Conservation (phyloP, 768 basidiomycete genomes). For the Peribolospora kevripleyi region DNA sequence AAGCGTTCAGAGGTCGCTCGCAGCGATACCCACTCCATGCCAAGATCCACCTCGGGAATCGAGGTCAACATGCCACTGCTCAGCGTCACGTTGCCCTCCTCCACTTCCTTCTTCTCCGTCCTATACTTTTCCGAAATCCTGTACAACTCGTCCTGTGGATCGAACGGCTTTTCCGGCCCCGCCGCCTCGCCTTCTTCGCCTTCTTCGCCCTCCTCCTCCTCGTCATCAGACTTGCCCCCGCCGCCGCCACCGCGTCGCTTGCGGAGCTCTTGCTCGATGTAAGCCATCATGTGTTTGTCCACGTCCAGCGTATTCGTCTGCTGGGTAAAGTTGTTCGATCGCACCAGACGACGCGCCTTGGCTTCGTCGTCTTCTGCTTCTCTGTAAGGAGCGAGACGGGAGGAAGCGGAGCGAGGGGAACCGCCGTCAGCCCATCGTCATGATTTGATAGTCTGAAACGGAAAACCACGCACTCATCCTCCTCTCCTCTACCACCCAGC, state of each 20-base stretch:
- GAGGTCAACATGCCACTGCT: slow-evolving; percentile 88
- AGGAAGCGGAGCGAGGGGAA: not conserved
- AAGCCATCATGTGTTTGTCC: slow-evolving; percentile 99
- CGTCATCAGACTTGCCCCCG: slow-evolving; percentile 26
- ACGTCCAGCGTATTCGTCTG: slow-evolving; percentile 90
- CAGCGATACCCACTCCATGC: slow-evolving; percentile 62
- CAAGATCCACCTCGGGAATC: slow-evolving; percentile 92
- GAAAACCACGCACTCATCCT: slow-evolving; percentile 32
- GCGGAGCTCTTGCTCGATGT: slow-evolving; percentile 81
- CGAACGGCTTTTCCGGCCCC: slow-evolving; percentile 17
- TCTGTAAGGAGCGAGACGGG: slow-evolving; percentile 24
- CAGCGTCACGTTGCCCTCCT: slow-evolving; percentile 83
- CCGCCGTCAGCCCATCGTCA: slow-evolving; percentile 1
- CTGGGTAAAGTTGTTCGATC: slow-evolving; percentile 83
- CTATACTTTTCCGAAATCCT: slow-evolving; percentile 33
- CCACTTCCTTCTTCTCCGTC: slow-evolving; percentile 25
- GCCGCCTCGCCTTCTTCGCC: slow-evolving; percentile 14
- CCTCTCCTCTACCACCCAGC: slow-evolving; percentile 19
- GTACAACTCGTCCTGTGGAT: slow-evolving; percentile 59
- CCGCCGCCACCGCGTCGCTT: slow-evolving; percentile 29
- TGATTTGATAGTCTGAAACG: slow-evolving; percentile 1
- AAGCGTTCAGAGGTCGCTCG: not conserved
- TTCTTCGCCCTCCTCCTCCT: slow-evolving; percentile 20
- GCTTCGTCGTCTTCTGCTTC: slow-evolving; percentile 37
- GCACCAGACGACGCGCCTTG: slow-evolving; percentile 45